Conservation (phyloP, 2,329 filamentous ascomycete species). For the Colletotrichum zoysiae region DNA sequence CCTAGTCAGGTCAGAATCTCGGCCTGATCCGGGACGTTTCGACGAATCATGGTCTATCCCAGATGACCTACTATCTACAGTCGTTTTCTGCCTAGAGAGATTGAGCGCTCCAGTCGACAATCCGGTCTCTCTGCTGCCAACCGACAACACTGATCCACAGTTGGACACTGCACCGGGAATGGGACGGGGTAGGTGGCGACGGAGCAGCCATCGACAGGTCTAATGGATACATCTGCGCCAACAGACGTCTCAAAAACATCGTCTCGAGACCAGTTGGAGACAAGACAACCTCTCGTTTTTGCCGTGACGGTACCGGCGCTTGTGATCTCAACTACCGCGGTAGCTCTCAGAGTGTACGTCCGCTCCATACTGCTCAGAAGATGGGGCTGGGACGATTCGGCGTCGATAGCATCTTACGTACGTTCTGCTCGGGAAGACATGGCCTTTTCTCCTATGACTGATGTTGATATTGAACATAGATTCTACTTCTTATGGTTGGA, state of each 20-base stretch:
- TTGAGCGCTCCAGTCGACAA: background rate
- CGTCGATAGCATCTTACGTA: conserved; percentile 23
- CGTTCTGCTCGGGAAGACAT: background rate
- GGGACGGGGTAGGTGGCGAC: background rate
- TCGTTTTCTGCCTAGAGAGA: background rate
- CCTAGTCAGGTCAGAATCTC: background rate
- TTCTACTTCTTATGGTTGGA: conserved; percentile 7
- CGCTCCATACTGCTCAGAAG: conserved; percentile 14
- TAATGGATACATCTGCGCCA: background rate
- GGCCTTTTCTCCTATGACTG: no score
- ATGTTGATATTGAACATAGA: background rate
- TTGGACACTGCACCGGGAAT: background rate
- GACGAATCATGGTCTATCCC: background rate
- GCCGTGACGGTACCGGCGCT: conserved; percentile 14
- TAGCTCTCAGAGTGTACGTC: conserved; percentile 25
- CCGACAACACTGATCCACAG: background rate
- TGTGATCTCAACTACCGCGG: background rate
- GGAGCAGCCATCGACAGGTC: background rate
- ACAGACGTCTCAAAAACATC: background rate
- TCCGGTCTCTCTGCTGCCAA: background rate
- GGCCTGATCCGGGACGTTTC: background rate
- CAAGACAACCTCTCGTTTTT: conserved; percentile 24
- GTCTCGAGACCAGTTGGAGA: background rate
- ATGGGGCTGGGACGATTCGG: conserved; percentile 34
- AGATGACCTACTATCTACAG: background rate